Evolutionary conservation across 805 yeast species (phyloP).

Genomic region (Pichia scutulata): DNA sequence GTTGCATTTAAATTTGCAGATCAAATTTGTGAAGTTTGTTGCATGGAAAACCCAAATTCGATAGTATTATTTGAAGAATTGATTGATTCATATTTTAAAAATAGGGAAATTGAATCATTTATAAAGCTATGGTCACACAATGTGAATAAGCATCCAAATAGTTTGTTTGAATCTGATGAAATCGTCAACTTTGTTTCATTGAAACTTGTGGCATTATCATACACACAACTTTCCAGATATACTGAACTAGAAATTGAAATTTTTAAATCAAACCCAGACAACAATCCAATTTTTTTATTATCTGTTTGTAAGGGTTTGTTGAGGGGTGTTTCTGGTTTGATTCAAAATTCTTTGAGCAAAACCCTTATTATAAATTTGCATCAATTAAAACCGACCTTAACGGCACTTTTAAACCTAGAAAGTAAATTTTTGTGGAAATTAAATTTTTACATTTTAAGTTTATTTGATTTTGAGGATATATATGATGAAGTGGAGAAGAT

Average conservation of each 20-base stretch:
- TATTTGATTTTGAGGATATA: conserved; percentile 33
- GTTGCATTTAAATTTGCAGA: conserved; percentile 42
- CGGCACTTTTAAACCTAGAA: conserved; percentile 17
- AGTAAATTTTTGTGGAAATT: conserved; percentile 34
- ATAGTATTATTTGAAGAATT: conserved; percentile 9
- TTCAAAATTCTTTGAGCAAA: conserved; percentile 24
- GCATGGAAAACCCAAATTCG: background rate
- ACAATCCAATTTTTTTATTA: conserved; percentile 17
- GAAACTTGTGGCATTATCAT: conserved; percentile 38
- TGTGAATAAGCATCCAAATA: background rate
- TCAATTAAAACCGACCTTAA: conserved; percentile 15
- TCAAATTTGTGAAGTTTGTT: conserved; percentile 22
- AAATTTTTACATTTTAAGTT: conserved; percentile 38
- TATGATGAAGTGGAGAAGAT: background rate
- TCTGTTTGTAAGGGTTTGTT: conserved; percentile 37
- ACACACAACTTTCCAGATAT: conserved; percentile 33
- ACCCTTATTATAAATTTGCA: conserved; percentile 13
- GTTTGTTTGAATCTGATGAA: conserved; percentile 16
- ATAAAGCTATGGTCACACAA: conserved; percentile 37
- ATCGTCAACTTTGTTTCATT: conserved; percentile 34
- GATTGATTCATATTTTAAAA: conserved; percentile 39
- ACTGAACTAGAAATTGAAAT: conserved; percentile 17
- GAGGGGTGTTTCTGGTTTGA: conserved; percentile 19
- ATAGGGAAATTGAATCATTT: conserved; percentile 50
- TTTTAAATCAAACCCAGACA: conserved; percentile 6